Evolutionary conservation across 306 rosid genomes (phyloP).

Genomic region (Astragalus membranaceus): DNA sequence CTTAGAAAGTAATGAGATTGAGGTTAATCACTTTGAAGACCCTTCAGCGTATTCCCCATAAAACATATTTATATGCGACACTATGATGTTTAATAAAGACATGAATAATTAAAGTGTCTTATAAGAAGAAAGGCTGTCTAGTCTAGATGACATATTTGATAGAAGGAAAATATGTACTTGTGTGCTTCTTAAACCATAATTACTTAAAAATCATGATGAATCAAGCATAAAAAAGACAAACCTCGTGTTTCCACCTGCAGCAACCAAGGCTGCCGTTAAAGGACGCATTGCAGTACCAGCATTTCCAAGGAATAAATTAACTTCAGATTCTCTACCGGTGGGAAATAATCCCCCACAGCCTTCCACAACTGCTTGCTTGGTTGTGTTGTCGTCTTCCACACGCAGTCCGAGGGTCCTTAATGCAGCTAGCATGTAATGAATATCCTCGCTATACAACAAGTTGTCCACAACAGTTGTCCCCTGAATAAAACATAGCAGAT

Average conservation of each 20-base stretch:
- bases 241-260: conserved; percentile 95
- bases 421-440: conserved; percentile 95
- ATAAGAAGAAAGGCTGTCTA: neutral
- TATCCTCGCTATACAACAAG: conserved; percentile 82
- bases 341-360: conserved; percentile 94
- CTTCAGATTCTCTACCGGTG: conserved; percentile 52
- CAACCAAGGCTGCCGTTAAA: conserved; percentile 87
- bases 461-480: conserved; percentile 97
- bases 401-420: conserved; percentile 70
- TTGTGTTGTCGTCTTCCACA: conserved; percentile 72
- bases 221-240: conserved; percentile 16
- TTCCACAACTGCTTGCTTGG: conserved; percentile 74
- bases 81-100: neutral
- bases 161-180: neutral
- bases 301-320: conserved; percentile 92
- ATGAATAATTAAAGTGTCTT: neutral
- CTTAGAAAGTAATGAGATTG: neutral
- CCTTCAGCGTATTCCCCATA: neutral
- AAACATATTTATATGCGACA: neutral
- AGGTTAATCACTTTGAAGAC: neutral
- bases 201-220: neutral
- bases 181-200: neutral
- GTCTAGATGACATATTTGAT: neutral
- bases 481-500: conserved; percentile 33
- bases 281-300: conserved; percentile 99